These are phyloP conservation scores for Talaromyces sp. DNA, from an alignment of 2,329 filamentous ascomycete genomes.

Conservation along the genomic window DNA sequence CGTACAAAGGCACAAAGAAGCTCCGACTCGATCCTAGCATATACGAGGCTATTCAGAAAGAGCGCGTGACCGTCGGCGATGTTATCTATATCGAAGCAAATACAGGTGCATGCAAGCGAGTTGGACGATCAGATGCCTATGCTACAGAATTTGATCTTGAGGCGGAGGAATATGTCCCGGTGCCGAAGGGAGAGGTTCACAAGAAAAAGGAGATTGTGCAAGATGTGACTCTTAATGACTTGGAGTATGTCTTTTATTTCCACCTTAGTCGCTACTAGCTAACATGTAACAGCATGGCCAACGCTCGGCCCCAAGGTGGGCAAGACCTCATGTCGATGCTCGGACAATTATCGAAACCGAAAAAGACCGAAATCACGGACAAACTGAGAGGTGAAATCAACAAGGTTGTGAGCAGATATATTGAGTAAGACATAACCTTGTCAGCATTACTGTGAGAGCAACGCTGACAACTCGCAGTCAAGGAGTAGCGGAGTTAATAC, in stretches of 20 bases:
- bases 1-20: constrained; percentile 96
- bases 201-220: constrained; percentile 99
- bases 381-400: constrained; percentile 95
- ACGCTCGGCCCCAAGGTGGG: constrained; percentile 89
- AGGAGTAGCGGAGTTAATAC: constrained; percentile 95
- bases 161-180: constrained; percentile 97
- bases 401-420: constrained; percentile 98
- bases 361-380: constrained; percentile 99
- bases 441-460: neutral
- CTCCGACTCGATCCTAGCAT: constrained; percentile 94
- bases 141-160: constrained; percentile 98
- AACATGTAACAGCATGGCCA: constrained; percentile 60
- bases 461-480: constrained; percentile 46
- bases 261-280: neutral
- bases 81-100: constrained; percentile 99
- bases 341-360: constrained; percentile 99
- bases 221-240: constrained; percentile 93
- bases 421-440: constrained; percentile 54
- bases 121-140: constrained; percentile 93
- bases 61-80: constrained; percentile 91
- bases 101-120: constrained; percentile 95
- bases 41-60: constrained; percentile 98
- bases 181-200: constrained; percentile 97
- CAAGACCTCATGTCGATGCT: constrained; percentile 99
- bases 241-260: constrained; percentile 53